phyloP scores from a whole-genome alignment of 2,329 filamentous ascomycete species.

The Sordariomycetes sp. region DNA sequence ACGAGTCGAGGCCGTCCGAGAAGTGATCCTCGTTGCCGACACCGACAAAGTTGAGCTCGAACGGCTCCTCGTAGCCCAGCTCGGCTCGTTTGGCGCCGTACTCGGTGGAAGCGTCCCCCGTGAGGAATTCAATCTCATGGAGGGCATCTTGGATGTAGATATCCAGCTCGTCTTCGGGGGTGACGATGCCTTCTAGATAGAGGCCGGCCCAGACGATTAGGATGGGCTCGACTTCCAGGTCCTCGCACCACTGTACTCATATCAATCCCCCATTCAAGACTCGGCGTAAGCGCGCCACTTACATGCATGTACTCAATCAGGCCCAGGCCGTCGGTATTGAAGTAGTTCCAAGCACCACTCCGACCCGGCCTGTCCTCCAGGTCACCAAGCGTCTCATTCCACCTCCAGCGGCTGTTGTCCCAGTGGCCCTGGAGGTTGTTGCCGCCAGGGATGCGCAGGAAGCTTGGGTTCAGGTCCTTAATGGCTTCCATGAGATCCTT shows the following conservation, averaged over 20 bases:
- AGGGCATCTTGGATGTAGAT: constrained; percentile 37
- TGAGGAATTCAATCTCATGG: constrained; percentile 42
- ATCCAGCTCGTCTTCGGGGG: constrained; percentile 29
- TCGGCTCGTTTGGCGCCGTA: constrained; percentile 37
- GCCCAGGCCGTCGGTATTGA: constrained; percentile 38
- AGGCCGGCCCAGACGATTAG: constrained; percentile 2
- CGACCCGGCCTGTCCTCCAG: constrained; percentile 20
- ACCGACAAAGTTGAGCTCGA: constrained; percentile 39
- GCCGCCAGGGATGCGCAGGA: constrained; percentile 3
- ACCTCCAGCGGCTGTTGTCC: constrained; percentile 13
- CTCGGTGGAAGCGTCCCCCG: constrained; percentile 30
- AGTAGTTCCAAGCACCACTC: constrained; percentile 31
- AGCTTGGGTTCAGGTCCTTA: constrained; percentile 1
- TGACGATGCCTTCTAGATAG: constrained; percentile 24
- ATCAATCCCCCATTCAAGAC: too few relatives aligned
- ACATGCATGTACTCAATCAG: constrained; percentile 37
- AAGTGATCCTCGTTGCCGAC: constrained; percentile 38
- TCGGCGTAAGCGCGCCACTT: too few relatives aligned
- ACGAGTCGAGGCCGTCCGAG: constrained; percentile 22
- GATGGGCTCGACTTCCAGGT: neutral
- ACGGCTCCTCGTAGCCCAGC: constrained; percentile 40
- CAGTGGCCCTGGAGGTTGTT: constrained; percentile 4
- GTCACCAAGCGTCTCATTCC: constrained; percentile 30
- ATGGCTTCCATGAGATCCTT: constrained; percentile 3
- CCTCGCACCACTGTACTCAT: too few relatives aligned